phyloP scores from a whole-genome alignment of 441 rosid genomes.

The Brassica balearica region DNA sequence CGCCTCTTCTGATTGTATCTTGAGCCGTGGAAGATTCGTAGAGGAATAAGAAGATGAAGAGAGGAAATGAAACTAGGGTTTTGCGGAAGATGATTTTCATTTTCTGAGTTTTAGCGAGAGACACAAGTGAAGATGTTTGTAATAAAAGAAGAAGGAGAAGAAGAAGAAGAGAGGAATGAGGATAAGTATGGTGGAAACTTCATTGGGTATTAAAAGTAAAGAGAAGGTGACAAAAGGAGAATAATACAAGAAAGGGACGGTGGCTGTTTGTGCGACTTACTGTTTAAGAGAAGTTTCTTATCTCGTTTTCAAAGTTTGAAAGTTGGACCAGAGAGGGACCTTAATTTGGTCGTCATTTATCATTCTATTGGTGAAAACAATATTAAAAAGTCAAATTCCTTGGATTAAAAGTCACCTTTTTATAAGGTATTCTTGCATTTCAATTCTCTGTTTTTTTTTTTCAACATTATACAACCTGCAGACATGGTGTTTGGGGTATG shows the following conservation, averaged over 20 bases:
- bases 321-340: constrained; percentile 32
- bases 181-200: constrained; percentile 35
- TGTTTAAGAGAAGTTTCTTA: constrained; percentile 27
- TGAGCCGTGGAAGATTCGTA: constrained; percentile 47
- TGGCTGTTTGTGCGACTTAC: constrained; percentile 31
- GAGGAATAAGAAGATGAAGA: constrained; percentile 41
- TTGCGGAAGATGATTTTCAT: constrained; percentile 25
- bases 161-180: constrained; percentile 21
- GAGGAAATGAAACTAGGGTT: constrained; percentile 20
- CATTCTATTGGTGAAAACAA: not conserved
- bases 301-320: constrained; percentile 17
- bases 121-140: constrained; percentile 26
- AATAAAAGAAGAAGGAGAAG: constrained; percentile 12
- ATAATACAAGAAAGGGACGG: constrained; percentile 18
- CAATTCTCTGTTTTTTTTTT: constrained; percentile 8
- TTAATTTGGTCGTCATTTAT: too few species aligned
- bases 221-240: constrained; percentile 37
- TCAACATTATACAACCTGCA: constrained; percentile 30
- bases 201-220: not conserved
- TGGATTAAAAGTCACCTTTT: constrained; percentile 20
- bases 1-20: constrained; percentile 52
- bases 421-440: constrained; percentile 13
- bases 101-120: not conserved
- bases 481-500: not conserved
- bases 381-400: constrained; percentile 18